These are phyloP conservation scores for Ophiostoma ulmi DNA, from an alignment of 2,329 filamentous ascomycete species.

Conservation along the genomic window DNA sequence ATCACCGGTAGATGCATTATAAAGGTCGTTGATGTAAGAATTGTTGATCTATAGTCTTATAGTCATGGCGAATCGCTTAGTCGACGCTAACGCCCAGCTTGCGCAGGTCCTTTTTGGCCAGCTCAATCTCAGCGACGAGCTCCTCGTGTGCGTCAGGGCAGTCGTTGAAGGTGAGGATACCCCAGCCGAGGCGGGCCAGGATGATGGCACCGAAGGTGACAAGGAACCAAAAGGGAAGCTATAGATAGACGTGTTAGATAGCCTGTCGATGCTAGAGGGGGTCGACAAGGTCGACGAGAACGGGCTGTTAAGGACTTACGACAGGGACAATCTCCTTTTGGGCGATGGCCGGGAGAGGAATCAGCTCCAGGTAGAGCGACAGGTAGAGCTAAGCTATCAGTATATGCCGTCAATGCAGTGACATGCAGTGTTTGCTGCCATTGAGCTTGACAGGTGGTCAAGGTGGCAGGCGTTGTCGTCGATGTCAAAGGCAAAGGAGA, in stretches of 20 bases:
- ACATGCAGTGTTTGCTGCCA: neutral
- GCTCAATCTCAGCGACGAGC: conserved; percentile 76
- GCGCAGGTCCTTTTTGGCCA: conserved; percentile 69
- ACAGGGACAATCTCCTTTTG: conserved; percentile 85
- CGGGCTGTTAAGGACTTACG: conserved; percentile 48
- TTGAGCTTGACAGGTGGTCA: neutral
- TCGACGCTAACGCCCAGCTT: conserved; percentile 73
- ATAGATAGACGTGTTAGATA: conserved; percentile 5
- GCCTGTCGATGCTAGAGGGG: neutral
- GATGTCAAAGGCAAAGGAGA: neutral
- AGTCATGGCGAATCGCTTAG: conserved; percentile 37
- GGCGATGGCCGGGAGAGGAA: conserved; percentile 71
- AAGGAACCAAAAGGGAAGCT: conserved; percentile 91
- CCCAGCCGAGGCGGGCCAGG: conserved; percentile 84
- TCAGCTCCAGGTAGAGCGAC: conserved; percentile 73
- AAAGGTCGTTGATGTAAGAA: neutral
- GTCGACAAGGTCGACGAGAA: neutral
- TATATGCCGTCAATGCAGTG: neutral
- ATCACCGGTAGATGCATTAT: neutral
- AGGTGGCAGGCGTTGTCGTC: neutral
- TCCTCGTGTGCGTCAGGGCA: conserved; percentile 86
- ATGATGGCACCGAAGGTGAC: conserved; percentile 90
- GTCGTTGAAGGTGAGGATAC: conserved; percentile 94
- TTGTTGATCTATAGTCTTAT: neutral
- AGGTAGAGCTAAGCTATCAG: conserved; percentile 71